These are phyloP conservation scores for Bacidia rubella DNA, from an alignment of 495 filamentous ascomycete species.

Conservation along the genomic window DNA sequence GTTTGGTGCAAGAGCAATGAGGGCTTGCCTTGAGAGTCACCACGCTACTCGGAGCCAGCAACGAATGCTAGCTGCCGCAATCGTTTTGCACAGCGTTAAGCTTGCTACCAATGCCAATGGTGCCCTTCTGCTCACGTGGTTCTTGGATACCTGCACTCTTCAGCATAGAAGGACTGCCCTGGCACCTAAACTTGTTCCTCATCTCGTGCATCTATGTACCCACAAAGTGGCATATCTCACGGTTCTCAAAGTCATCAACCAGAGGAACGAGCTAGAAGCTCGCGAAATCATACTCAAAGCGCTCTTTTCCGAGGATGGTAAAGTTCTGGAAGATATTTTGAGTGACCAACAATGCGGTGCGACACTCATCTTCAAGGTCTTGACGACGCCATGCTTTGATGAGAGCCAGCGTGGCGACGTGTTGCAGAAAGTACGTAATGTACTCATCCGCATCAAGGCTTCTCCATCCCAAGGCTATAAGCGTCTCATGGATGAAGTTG, in stretches of 20 bases:
- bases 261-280: conserved; percentile 85
- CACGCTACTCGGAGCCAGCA: conserved; percentile 92
- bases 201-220: conserved; percentile 93
- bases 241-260: conserved; percentile 96
- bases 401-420: conserved; percentile 79
- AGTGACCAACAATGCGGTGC: conserved; percentile 86
- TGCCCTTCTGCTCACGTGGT: conserved; percentile 89
- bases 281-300: conserved; percentile 86
- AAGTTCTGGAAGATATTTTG: conserved; percentile 79
- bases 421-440: conserved; percentile 78
- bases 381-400: conserved; percentile 96
- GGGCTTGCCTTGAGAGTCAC: conserved; percentile 93
- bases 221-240: conserved; percentile 98
- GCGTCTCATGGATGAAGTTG: conserved; percentile 95
- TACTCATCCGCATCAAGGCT: conserved; percentile 79
- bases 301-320: conserved; percentile 77
- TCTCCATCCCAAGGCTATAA: conserved; percentile 94
- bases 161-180: conserved; percentile 82
- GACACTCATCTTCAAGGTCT: conserved; percentile 92
- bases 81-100: conserved; percentile 91
- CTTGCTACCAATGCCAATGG: conserved; percentile 94
- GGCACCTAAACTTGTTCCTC: conserved; percentile 82
- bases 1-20: conserved; percentile 91
- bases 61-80: conserved; percentile 83
- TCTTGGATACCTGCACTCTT: conserved; percentile 96